Evolutionary conservation across 768 basidiomycete genomes (phyloP).

Genomic region (Suillus luteus): DNA sequence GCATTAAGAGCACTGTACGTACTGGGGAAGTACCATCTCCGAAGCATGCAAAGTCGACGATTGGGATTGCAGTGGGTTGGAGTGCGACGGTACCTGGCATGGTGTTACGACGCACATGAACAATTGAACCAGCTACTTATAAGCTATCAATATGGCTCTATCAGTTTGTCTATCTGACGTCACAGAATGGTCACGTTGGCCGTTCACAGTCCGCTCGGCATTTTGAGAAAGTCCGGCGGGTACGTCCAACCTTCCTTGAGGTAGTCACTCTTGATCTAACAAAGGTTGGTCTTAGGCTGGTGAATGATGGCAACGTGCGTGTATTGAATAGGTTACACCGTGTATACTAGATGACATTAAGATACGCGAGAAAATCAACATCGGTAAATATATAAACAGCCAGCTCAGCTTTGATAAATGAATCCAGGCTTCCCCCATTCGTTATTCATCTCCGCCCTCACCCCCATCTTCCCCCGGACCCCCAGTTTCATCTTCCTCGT

Average conservation of each 20-base stretch:
- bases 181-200: neutral
- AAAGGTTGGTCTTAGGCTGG: neutral
- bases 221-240: neutral
- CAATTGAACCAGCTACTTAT: neutral
- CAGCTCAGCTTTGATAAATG: neutral
- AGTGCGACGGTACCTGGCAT: neutral
- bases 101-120: too few species aligned
- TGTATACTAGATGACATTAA: constrained; percentile 4
- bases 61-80: constrained; percentile 12
- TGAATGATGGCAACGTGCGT: neutral
- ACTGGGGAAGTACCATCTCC: constrained; percentile 19
- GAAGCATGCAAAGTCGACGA: constrained; percentile 18
- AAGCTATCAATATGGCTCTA: neutral
- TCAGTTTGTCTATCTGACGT: neutral
- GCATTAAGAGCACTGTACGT: neutral
- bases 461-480: neutral
- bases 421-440: neutral
- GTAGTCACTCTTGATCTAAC: neutral
- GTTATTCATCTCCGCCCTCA: neutral
- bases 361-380: neutral
- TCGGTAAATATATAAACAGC: neutral
- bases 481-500: neutral
- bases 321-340: neutral
- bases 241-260: neutral
- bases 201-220: neutral